Evolutionary conservation across 352 stramenopile genomes (phyloP).

Genomic region (Phytophthora fragariaefolia): DNA sequence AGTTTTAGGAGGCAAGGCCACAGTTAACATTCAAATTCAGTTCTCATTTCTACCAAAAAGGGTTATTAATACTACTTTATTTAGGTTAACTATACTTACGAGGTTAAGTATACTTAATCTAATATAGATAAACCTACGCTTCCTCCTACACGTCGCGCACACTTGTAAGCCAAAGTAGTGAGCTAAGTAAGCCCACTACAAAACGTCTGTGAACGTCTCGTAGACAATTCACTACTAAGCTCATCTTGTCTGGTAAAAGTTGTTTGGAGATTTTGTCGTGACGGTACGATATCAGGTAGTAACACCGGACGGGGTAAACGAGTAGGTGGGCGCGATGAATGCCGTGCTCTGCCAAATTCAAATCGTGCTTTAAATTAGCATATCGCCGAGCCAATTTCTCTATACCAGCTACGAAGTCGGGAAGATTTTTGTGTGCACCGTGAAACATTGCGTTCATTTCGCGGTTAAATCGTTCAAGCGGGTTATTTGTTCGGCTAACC

Average conservation of each 20-base stretch:
- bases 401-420: constrained; percentile 26
- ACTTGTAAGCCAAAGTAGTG: too few relatives aligned
- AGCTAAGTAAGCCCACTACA: too few relatives aligned
- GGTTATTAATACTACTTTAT: too few relatives aligned
- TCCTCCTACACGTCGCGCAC: too few relatives aligned
- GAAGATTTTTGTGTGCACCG: constrained; percentile 10
- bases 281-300: background rate
- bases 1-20: too few relatives aligned
- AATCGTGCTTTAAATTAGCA: background rate
- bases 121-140: too few relatives aligned
- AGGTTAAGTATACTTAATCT: too few relatives aligned
- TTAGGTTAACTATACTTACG: too few relatives aligned
- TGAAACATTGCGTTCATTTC: constrained; percentile 8
- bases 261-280: background rate
- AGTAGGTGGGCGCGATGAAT: background rate
- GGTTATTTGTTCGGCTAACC: constrained; percentile 4
- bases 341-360: background rate
- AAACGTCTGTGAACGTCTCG: background rate
- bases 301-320: background rate
- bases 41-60: too few relatives aligned
- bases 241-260: background rate
- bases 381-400: constrained; percentile 7
- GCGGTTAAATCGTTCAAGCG: too few relatives aligned
- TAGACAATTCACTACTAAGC: background rate
- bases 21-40: too few relatives aligned